Conservation (phyloP, 2,329 filamentous ascomycete species). For the Penicillium fuscoglaucum region DNA sequence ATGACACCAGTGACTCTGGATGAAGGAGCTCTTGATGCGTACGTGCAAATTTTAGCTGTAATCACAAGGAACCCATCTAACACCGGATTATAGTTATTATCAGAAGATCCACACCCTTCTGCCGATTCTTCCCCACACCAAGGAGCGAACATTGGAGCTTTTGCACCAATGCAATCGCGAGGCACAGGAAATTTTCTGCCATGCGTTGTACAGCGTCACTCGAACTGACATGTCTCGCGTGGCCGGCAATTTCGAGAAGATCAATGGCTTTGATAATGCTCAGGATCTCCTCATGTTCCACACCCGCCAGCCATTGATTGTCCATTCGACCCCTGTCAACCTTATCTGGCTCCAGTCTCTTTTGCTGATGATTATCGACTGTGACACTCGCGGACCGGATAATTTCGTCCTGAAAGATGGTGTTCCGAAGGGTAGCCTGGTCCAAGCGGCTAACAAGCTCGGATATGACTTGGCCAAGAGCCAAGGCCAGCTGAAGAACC, state of each 20-base stretch:
- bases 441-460: slow-evolving; percentile 42
- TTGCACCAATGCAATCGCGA: slow-evolving; percentile 43
- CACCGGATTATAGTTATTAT: slow-evolving; percentile 39
- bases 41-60: slow-evolving; percentile 19
- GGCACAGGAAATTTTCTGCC: slow-evolving; percentile 44
- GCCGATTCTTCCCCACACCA: slow-evolving; percentile 44
- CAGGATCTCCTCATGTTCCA: slow-evolving; percentile 43
- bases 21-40: slow-evolving; percentile 43
- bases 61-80: not conserved
- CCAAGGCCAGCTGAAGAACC: slow-evolving; percentile 41
- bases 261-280: slow-evolving; percentile 42
- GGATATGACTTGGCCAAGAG: slow-evolving; percentile 42
- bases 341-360: slow-evolving; percentile 45
- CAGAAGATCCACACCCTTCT: slow-evolving; percentile 43
- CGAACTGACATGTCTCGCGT: slow-evolving; percentile 39
- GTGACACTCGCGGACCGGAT: slow-evolving; percentile 44
- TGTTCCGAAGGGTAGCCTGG: slow-evolving; percentile 41
- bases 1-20: slow-evolving; percentile 40
- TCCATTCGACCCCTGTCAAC: slow-evolving; percentile 39
- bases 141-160: slow-evolving; percentile 38
- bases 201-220: slow-evolving; percentile 43
- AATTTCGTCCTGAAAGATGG: slow-evolving; percentile 45
- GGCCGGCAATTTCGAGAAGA: slow-evolving; percentile 35
- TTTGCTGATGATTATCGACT: slow-evolving; percentile 45
- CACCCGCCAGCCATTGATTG: slow-evolving; percentile 39